Evolutionary conservation across 208 protist genomes (phyloP).

Genomic region (Angomonas deanei): DNA sequence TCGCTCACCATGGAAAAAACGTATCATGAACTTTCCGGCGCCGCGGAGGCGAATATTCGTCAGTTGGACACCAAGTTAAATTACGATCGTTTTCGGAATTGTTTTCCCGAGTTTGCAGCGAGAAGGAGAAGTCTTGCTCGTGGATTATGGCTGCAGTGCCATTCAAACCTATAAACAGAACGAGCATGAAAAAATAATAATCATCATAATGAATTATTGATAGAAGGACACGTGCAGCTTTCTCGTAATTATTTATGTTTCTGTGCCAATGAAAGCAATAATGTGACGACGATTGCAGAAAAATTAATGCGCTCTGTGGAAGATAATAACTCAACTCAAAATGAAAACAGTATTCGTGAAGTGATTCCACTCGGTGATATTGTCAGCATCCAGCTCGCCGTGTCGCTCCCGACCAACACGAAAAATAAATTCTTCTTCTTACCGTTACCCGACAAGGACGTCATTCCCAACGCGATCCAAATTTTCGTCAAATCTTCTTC

Average conservation of each 20-base stretch:
- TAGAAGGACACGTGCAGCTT: conserved; percentile 57
- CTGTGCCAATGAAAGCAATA: conserved; percentile 11
- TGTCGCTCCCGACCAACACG: conserved; percentile 51
- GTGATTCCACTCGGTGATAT: conserved; percentile 51
- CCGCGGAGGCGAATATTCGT: conserved; percentile 51
- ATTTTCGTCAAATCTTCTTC: conserved; percentile 35
- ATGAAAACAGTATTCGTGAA: conserved; percentile 33
- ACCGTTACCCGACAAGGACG: conserved; percentile 40
- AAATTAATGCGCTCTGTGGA: too few relatives aligned
- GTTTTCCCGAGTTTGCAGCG: conserved; percentile 50
- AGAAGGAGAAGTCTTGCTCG: conserved; percentile 60
- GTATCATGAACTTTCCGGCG: conserved; percentile 30
- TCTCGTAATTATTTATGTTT: conserved; percentile 68
- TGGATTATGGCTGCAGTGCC: conserved; percentile 55
- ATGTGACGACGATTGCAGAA: not conserved
- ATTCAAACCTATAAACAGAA: conserved; percentile 27
- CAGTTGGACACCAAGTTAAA: conserved; percentile 50
- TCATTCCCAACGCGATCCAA: conserved; percentile 66
- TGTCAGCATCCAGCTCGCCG: conserved; percentile 51
- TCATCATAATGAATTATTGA: too few relatives aligned
- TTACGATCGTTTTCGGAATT: conserved; percentile 40
- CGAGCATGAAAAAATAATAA: too few relatives aligned
- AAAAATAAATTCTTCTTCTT: conserved; percentile 61
- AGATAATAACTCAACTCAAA: too few relatives aligned
- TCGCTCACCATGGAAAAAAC: conserved; percentile 46